Evolutionary conservation across 805 yeast genomes (phyloP).

Genomic region (Metschnikowia dekortorum): DNA sequence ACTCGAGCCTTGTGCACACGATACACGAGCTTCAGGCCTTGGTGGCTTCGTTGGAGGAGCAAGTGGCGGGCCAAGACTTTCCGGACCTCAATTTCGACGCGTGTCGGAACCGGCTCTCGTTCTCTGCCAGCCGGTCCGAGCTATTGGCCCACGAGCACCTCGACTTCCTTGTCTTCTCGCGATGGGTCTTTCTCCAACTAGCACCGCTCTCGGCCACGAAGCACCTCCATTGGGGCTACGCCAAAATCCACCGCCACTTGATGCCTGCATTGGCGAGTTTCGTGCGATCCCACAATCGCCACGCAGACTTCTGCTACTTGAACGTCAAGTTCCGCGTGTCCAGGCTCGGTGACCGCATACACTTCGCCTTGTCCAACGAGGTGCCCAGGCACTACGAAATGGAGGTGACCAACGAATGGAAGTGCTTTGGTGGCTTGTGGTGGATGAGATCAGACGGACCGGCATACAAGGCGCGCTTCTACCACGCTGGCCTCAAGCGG

Average conservation of each 20-base stretch:
- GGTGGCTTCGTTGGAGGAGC: slow-evolving; percentile 4
- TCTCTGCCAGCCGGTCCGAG: not conserved
- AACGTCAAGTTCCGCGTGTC: not conserved
- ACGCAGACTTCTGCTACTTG: not conserved
- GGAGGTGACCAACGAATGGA: slow-evolving; percentile 2
- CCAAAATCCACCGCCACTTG: slow-evolving; percentile 31
- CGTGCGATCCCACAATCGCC: not conserved
- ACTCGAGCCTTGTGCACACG: slow-evolving; percentile 11
- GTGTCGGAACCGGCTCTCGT: not conserved
- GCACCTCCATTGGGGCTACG: slow-evolving; percentile 38
- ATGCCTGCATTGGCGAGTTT: slow-evolving; percentile 18
- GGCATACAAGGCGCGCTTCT: not conserved
- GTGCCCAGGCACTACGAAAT: not conserved
- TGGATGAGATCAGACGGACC: slow-evolving; percentile 9
- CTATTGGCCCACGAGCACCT: not conserved
- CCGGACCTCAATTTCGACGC: not conserved
- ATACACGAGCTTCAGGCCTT: slow-evolving; percentile 5
- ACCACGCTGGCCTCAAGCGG: not conserved
- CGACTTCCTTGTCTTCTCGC: slow-evolving; percentile 20
- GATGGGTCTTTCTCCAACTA: slow-evolving; percentile 25
- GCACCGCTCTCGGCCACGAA: slow-evolving; percentile 29
- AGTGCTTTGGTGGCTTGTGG: slow-evolving; percentile 13
- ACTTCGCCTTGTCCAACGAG: not conserved
- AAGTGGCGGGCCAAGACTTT: not conserved
- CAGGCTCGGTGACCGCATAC: not conserved